Base-by-base conservation (phyloP, 2,329 filamentous ascomycete species). In the Teratosphaeria pseudoeucalypti region DNA sequence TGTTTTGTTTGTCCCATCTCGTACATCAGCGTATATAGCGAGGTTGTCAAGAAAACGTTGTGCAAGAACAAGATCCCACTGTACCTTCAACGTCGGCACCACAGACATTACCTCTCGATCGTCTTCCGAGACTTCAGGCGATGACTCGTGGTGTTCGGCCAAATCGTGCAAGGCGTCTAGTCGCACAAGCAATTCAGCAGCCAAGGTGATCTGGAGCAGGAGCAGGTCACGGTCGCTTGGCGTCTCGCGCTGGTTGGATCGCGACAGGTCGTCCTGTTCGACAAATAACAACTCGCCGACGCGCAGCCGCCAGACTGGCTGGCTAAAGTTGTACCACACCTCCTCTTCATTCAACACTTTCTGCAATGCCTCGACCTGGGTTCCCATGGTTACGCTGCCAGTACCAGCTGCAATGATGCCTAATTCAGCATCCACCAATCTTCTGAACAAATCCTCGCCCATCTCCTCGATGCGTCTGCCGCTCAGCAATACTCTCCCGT, bases 1-100 rank as follows among this genome's bases (percentile, higher is more conserved):
- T 10, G 34, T 12, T 19, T 55, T 56, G 27, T 37, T 58, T 6
- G 34, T 27, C 29, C 47, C 29, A 14, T 60, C 34, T 5, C 26
- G 32, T 9, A 57, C 7, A 9, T 60, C 54, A 2, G 57, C 56
- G 5, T 69, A 61, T 16, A 80, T 73, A 19, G 73, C 67, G n/a
- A 83, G 71, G 56, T 78, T 81, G 52, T 81, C 77, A 34, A 82
- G 69, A 56, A 83, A 82, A 2, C 78, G 74, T 26, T 79, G 75
- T 6, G 78, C 79, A 19, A 81, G 73, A 2, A 84, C 73, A 27
- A 84, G 68, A 68, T 83, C 81, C 81, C 81, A 84, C 57, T 82
- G 77, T 4, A 80, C 73, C 64, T 84, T 83, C 5, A 73, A 71
- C n/a, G 75, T 47, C 34, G 43, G 26, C 73, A 73, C 54, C 77